Conservation (phyloP, 2,329 filamentous ascomycete genomes). For the Claviceps quebecensis region DNA sequence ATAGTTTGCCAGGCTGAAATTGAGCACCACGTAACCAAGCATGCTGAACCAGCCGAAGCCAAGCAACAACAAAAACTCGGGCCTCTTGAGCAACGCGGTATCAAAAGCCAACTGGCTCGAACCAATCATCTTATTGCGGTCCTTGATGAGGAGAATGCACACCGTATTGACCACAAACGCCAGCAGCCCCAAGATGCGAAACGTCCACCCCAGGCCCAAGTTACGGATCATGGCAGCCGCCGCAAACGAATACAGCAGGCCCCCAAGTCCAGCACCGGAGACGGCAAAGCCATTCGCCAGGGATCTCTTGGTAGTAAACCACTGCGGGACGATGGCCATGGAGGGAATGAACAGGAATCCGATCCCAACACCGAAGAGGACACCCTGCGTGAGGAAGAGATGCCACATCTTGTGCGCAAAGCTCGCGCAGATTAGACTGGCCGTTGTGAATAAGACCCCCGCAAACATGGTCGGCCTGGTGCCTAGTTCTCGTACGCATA, state of each 20-base stretch:
- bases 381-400: conserved; percentile 58
- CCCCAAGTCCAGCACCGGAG: conserved; percentile 62
- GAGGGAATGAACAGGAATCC: conserved; percentile 60
- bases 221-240: conserved; percentile 53
- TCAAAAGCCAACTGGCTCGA: conserved; percentile 56
- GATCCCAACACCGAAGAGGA: conserved; percentile 67
- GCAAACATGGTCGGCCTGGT: conserved; percentile 50
- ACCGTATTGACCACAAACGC: conserved; percentile 49
- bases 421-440: conserved; percentile 54
- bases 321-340: conserved; percentile 56
- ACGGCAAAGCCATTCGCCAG: conserved; percentile 56
- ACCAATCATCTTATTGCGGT: conserved; percentile 59
- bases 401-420: conserved; percentile 61
- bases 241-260: conserved; percentile 53
- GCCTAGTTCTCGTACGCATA: conserved; percentile 44
- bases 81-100: conserved; percentile 41
- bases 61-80: conserved; percentile 51
- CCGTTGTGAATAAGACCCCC: conserved; percentile 49
- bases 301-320: conserved; percentile 55
- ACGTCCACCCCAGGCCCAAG: conserved; percentile 52
- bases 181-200: conserved; percentile 49
- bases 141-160: conserved; percentile 49
- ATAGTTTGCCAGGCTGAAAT: conserved; percentile 65
- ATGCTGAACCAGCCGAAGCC: conserved; percentile 58
- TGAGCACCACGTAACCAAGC: conserved; percentile 60